A percentile compares a stretch with the other conserved stretches of the same genome.
These are phyloP conservation scores for Diophrys appendiculata DNA, from an alignment of 73 alveolate genomes.

Conservation along the genomic window DNA sequence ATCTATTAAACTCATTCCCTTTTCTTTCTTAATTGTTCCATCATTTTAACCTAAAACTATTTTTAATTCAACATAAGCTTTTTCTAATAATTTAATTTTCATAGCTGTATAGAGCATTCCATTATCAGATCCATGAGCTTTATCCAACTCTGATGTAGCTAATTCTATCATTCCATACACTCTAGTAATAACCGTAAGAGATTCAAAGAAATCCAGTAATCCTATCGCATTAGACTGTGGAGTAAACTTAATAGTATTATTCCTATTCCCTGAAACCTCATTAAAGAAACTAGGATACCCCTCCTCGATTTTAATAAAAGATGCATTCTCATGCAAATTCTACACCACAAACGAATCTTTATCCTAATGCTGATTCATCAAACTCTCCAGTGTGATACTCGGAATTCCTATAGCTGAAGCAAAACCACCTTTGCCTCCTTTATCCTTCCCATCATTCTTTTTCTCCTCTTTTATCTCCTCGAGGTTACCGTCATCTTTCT, in stretches of 20 bases:
- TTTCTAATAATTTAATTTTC: conserved; percentile 29
- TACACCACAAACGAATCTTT: neutral
- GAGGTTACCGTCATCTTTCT: neutral
- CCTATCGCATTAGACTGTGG: conserved; percentile 2
- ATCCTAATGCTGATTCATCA: neutral
- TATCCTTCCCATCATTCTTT: neutral
- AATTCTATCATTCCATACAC: conserved; percentile 23
- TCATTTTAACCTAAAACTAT: conserved; percentile 35
- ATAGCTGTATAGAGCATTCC: conserved; percentile 18
- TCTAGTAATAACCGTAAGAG: conserved; percentile 19
- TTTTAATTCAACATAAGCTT: conserved; percentile 22
- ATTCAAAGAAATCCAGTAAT: conserved; percentile 60
- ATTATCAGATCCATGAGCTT: conserved; percentile 53
- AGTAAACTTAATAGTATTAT: neutral
- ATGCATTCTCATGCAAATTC: conserved; percentile 50
- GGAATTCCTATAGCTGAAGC: conserved; percentile 2
- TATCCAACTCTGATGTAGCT: conserved; percentile 16
- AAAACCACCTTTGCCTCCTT: neutral
- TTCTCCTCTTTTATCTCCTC: neutral
- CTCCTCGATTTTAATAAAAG: conserved; percentile 55
- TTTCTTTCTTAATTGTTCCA: conserved; percentile 25
- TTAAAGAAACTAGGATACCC: conserved; percentile 48
- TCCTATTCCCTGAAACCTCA: conserved; percentile 10
- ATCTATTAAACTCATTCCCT: conserved; percentile 55
- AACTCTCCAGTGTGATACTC: neutral